Base-by-base conservation (phyloP, 176 grass and related monocot species). In the Areca catechu region DNA sequence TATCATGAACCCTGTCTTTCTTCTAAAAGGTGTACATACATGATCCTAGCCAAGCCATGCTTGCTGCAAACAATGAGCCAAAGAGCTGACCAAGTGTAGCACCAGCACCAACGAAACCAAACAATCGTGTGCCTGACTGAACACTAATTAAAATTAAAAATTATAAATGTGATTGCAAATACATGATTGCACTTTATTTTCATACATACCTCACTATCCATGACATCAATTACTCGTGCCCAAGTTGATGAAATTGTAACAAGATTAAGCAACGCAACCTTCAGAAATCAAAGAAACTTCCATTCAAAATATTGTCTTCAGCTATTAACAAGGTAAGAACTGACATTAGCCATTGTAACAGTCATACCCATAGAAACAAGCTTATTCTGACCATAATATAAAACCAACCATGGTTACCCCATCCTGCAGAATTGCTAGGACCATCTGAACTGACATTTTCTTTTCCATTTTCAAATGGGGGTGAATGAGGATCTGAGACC, bases 61-160 rank as follows among this genome's bases (percentile, higher is more conserved):
- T 85, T 52, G 92, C 92, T 64, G 92, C 92, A 66, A 91, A 97
- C 16, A 97, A 68, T 20, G 92, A 97, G 47, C 83, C 92, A 60
- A 87, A 73, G 48, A 91, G 86, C 74, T 96, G 92, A 16, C 92
- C 92, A 62, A 85, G 79, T 5, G 92, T 90, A 65, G 92, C 92
- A 61, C 92, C 92, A 55, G 92, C 92, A 58, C 92, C 86, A 58
- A 97, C 78, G 66, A 97, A 90, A 18, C 86, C 92, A 57, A 96
- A 91, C 60, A 97, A 77, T 88, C 86, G 85, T 72, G 92, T 91
- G 77, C 86, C 92, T 88, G 86, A 91, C 92, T 97, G 78, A 88
- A 90, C 57, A 56, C 53, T 70, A 69, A 88, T 47, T 65, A 20
- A 53, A 60, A 74, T 84, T 28, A 85, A 61, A 49, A 53, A 61